These are phyloP conservation scores for Heritiera littoralis DNA, from an alignment of 345 rosid genomes.

Conservation along the genomic window DNA sequence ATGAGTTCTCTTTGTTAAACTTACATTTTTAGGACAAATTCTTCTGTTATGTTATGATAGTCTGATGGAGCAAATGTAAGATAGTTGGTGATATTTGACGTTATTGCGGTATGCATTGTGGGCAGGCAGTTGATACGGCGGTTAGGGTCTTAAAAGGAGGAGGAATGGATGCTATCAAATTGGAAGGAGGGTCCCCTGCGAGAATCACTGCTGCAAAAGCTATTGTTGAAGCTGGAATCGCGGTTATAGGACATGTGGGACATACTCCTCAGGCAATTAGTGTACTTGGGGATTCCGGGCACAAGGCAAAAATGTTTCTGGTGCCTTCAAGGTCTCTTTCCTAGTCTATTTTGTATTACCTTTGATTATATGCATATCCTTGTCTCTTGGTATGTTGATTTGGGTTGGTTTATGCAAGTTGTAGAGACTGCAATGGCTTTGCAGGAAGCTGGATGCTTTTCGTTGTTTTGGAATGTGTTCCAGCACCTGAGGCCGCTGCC, in stretches of 20 bases:
- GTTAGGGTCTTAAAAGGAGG: slow-evolving; percentile 83
- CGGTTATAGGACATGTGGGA: slow-evolving; percentile 96
- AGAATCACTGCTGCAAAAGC: slow-evolving; percentile 81
- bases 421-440: slow-evolving; percentile 92
- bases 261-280: slow-evolving; percentile 93
- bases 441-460: slow-evolving; percentile 92
- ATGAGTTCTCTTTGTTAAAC: neutral
- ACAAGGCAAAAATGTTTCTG: slow-evolving; percentile 73
- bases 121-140: slow-evolving; percentile 89
- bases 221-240: slow-evolving; percentile 92
- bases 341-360: neutral
- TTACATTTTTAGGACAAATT: neutral
- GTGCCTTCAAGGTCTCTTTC: slow-evolving; percentile 74
- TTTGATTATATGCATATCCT: neutral
- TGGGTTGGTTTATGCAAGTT: slow-evolving; percentile 49
- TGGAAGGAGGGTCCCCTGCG: slow-evolving; percentile 86
- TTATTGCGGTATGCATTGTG: slow-evolving; percentile 10
- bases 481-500: slow-evolving; percentile 90
- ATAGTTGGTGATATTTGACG: slow-evolving; percentile 14
- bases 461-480: slow-evolving; percentile 28
- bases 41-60: neutral
- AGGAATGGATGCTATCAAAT: slow-evolving; percentile 89
- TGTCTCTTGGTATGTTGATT: slow-evolving; percentile 10
- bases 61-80: neutral
- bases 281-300: slow-evolving; percentile 97